Evolutionary conservation across 805 yeast genomes (phyloP).

Genomic region (Hagleromyces aurorensis): DNA sequence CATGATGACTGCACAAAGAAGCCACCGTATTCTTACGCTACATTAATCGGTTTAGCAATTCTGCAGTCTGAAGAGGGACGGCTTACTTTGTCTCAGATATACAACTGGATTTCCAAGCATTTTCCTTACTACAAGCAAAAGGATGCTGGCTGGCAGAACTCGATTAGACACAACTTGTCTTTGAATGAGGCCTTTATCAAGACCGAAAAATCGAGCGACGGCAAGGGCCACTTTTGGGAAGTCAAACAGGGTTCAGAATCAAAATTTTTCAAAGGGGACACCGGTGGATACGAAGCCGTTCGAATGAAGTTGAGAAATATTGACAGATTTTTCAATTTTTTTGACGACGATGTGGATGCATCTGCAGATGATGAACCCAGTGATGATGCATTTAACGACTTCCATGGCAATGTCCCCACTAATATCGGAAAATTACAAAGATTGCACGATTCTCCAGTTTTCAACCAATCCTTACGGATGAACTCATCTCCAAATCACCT

Average conservation of each 20-base stretch:
- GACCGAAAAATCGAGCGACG: conserved; percentile 81
- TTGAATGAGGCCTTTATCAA: conserved; percentile 88
- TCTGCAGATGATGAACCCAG: not conserved
- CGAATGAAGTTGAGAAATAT: conserved; percentile 15
- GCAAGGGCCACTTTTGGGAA: conserved; percentile 86
- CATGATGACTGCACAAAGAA: conserved; percentile 34
- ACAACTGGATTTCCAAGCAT: conserved; percentile 83
- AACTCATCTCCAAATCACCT: too few relatives aligned
- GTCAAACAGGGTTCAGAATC: conserved; percentile 77
- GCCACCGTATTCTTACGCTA: conserved; percentile 93
- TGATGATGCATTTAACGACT: not conserved
- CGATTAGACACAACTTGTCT: conserved; percentile 89
- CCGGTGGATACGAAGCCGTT: conserved; percentile 20
- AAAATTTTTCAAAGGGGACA: conserved; percentile 55
- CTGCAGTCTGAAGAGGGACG: conserved; percentile 67
- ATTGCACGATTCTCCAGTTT: conserved; percentile 3
- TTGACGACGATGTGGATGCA: not conserved
- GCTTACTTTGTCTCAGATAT: conserved; percentile 75
- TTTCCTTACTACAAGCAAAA: conserved; percentile 75
- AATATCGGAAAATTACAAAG: not conserved
- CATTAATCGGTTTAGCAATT: conserved; percentile 87
- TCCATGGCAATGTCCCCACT: too few relatives aligned
- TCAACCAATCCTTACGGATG: too few relatives aligned
- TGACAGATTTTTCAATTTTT: conserved; percentile 10
- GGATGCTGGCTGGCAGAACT: conserved; percentile 96